A percentile compares a stretch with the other conserved stretches of the same genome.
These are phyloP conservation scores for Pyrenochaeta sp. DNA, from an alignment of 2,329 filamentous ascomycete genomes.

Conservation along the genomic window DNA sequence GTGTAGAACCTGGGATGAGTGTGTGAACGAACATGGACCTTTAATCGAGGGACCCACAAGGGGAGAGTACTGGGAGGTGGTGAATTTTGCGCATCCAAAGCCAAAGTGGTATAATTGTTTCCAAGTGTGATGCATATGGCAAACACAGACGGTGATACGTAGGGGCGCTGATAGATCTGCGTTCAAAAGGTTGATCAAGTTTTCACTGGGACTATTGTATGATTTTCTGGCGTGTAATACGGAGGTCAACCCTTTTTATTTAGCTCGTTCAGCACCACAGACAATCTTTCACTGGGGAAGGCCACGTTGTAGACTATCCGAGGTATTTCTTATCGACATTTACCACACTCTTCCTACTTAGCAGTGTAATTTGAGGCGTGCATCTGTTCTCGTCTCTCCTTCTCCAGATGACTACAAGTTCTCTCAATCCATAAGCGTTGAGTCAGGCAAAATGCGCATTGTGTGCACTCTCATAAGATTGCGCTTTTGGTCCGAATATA, in stretches of 20 bases:
- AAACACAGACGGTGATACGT: too few relatives aligned
- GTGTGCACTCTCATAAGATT: neutral
- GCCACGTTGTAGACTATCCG: neutral
- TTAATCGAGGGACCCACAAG: slow-evolving; percentile 11
- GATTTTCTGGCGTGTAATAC: too few relatives aligned
- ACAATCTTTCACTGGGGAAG: neutral
- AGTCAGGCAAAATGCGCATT: neutral
- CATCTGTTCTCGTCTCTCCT: neutral
- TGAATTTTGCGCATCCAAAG: slow-evolving; percentile 15
- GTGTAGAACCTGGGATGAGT: slow-evolving; percentile 3
- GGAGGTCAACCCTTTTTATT: too few relatives aligned
- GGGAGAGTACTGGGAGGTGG: slow-evolving; percentile 12
- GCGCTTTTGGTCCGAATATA: neutral
- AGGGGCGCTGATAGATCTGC: neutral
- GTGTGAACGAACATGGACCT: neutral
- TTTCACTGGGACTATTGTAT: neutral
- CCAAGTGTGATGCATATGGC: neutral
- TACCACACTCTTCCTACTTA: neutral
- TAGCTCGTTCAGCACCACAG: too few relatives aligned
- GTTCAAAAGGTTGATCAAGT: neutral
- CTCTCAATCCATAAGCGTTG: neutral
- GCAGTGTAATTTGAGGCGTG: neutral
- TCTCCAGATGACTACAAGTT: neutral
- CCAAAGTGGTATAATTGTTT: slow-evolving; percentile 25
- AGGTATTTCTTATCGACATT: neutral